These are phyloP conservation scores for Termitomyces sp. DNA, from an alignment of 768 basidiomycete genomes.

Conservation along the genomic window DNA sequence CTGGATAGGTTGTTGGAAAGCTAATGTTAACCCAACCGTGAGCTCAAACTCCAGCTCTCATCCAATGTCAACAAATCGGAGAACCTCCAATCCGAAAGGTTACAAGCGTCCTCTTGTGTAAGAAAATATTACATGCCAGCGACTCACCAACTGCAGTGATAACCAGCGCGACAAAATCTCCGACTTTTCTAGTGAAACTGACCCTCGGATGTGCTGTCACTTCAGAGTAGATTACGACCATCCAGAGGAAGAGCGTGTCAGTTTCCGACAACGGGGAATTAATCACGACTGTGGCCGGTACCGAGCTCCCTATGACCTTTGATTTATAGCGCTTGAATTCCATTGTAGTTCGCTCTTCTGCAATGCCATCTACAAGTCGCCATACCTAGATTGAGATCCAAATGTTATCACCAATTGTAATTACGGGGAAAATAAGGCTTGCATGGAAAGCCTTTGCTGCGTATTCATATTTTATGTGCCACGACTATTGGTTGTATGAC, in stretches of 20 bases:
- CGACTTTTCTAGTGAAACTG: background rate
- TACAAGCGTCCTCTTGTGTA: background rate
- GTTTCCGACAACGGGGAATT: background rate
- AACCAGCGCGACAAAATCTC: background rate
- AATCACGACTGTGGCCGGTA: constrained; percentile 2
- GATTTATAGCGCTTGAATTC: constrained; percentile 9
- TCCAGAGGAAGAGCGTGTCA: constrained; percentile 6
- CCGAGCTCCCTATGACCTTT: background rate
- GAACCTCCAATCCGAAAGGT: too few relatives aligned
- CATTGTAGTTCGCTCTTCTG: background rate
- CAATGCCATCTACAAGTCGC: background rate
- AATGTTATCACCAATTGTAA: background rate
- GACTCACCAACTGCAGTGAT: background rate
- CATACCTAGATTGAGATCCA: constrained; percentile 1
- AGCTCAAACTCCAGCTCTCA: too few relatives aligned
- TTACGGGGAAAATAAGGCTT: background rate
- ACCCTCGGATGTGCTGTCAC: constrained; percentile 1
- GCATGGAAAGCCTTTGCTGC: constrained; percentile 8
- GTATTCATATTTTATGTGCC: constrained; percentile 9
- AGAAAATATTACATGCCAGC: background rate
- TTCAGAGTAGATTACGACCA: constrained; percentile 12
- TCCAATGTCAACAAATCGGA: too few relatives aligned
- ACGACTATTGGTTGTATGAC: background rate
- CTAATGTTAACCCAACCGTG: too few relatives aligned
- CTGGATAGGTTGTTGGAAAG: too few relatives aligned